Evolutionary conservation across 306 rosid genomes (phyloP), one percentile per base, ranked within the genome.

Genomic region (Boehmeria nivea): DNA sequence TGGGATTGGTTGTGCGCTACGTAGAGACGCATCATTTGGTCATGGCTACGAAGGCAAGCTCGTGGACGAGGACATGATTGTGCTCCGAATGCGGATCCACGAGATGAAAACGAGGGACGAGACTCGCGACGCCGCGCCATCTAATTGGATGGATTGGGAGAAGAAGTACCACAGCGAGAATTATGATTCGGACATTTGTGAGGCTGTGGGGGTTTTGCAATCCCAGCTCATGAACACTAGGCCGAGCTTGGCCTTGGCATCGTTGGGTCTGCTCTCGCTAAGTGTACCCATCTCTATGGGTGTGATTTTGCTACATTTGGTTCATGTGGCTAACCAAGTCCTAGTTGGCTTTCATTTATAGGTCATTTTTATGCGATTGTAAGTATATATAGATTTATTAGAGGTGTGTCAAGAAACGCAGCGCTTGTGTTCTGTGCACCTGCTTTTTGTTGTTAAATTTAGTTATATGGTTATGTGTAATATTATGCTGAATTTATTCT

Each of bases 51-150:
- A 70, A 37, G 83, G 89, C 9, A 79, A 68, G 59, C 62, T 71
- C 28, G 89, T 79, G 27, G 89, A 79, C 25, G 75, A 73, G 50
- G 72, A 51, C 73, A 83, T 83, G 85, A 73, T 83, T 15, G 38
- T 73, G 60, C 89, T 83, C 2, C 57, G 89, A 46, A 64, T 55
- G 69, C 45, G 83, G 57, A 79, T 83, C 43, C 85, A 56, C 3
- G 81, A 76, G 2, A 65, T 68, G 31, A 73, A 76, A 72, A 68
- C 37, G 76, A 1, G 25, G 56, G 46, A 59, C 21, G 69, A 18
- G 54, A 66, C 51, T 24, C 18, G 2, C 2, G 42, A 55, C 7
- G 38, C 3, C 46, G 16, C 42, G 0, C 38, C 57, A 18, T 54
- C 65, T 24, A 14, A 66, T 51, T 72, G 73, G 78, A 72, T 61